phyloP scores from a whole-genome alignment of 495 filamentous ascomycete genomes.

The Stereocaulon alpinum region DNA sequence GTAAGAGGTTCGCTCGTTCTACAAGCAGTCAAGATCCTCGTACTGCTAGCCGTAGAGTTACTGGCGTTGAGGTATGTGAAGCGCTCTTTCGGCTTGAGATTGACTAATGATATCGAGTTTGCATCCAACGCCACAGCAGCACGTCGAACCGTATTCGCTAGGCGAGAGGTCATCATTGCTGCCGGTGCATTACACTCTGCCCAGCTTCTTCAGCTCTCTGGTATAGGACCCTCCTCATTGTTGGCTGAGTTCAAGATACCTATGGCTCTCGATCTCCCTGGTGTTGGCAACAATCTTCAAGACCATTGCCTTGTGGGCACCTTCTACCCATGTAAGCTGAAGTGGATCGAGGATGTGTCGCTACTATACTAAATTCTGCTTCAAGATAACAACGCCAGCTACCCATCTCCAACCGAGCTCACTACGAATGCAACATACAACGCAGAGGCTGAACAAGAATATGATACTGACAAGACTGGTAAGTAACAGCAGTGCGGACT shows the following conservation, averaged over 20 bases:
- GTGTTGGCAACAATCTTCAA: constrained; percentile 50
- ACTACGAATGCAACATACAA: constrained; percentile 25
- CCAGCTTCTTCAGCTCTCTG: constrained; percentile 45
- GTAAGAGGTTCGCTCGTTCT: constrained; percentile 3
- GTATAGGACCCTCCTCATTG: constrained; percentile 39
- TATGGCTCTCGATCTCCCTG: constrained; percentile 38
- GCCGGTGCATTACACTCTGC: constrained; percentile 49
- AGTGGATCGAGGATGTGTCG: background rate
- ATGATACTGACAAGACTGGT: constrained; percentile 21
- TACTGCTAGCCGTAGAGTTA: constrained; percentile 15
- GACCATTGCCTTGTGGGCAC: constrained; percentile 36
- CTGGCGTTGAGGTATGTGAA: constrained; percentile 21
- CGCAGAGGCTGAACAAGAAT: constrained; percentile 18
- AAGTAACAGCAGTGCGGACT: background rate
- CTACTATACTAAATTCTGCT: background rate
- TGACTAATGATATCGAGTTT: constrained; percentile 14
- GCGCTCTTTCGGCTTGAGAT: background rate
- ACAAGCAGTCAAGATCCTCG: constrained; percentile 16
- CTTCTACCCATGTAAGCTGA: constrained; percentile 23
- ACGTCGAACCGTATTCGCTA: constrained; percentile 30
- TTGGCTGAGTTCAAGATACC: constrained; percentile 33
- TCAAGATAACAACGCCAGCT: constrained; percentile 24
- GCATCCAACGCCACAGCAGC: constrained; percentile 21
- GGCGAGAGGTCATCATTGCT: constrained; percentile 48
- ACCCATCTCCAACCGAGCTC: constrained; percentile 22